phyloP scores from a whole-genome alignment of 371 early-diverging fungal genomes.

The Capillidium rhysosporum region DNA sequence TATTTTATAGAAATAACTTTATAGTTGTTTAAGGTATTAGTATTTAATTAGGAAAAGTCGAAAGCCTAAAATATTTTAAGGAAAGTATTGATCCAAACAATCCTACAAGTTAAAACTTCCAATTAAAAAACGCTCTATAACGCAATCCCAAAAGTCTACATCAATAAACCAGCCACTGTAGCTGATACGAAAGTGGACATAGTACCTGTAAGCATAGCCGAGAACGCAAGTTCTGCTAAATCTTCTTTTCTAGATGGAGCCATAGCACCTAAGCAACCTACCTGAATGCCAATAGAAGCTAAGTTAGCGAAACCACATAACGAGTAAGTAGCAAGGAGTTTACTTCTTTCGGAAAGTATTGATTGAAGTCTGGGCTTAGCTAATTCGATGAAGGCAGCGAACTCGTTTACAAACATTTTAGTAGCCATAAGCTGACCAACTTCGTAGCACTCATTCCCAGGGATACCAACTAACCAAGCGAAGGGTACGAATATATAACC shows the following conservation, averaged over 20 bases:
- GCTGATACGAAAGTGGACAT: conserved; percentile 67
- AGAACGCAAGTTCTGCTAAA: conserved; percentile 49
- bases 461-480: conserved; percentile 70
- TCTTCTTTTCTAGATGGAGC: conserved; percentile 62
- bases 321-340: conserved; percentile 44
- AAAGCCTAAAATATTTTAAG: too few species aligned
- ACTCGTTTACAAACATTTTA: conserved; percentile 81
- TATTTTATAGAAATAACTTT: too few species aligned
- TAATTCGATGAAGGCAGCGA: conserved; percentile 52
- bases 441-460: conserved; percentile 25
- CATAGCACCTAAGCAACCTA: conserved; percentile 56
- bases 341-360: conserved; percentile 14
- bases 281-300: conserved; percentile 71
- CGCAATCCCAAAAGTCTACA: conserved; percentile 17
- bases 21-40: too few species aligned
- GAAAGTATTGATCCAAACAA: too few species aligned
- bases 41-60: too few species aligned
- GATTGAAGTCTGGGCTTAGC: conserved; percentile 5
- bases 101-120: too few species aligned
- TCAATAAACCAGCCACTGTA: conserved; percentile 58
- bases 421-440: conserved; percentile 62
- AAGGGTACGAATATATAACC: conserved; percentile 59
- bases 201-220: conserved; percentile 66
- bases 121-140: too few species aligned
- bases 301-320: conserved; percentile 83